Conservation (phyloP, 139 green algal species). For the Tetraselmis chui region DNA sequence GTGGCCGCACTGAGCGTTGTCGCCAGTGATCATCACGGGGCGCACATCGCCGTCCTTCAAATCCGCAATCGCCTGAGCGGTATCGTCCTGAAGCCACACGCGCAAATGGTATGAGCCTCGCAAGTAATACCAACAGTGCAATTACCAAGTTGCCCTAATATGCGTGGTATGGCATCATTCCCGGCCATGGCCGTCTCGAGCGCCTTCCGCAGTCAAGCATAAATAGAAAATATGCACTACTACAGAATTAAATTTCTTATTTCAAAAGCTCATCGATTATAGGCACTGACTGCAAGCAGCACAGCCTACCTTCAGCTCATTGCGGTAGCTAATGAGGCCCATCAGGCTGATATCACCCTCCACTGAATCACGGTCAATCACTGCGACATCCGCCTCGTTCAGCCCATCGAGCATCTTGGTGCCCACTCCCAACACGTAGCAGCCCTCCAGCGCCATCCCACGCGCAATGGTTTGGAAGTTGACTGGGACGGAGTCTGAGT, state of each 20-base stretch:
- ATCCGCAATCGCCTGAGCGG: neutral
- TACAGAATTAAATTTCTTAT: too few relatives aligned
- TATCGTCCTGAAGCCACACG: too few relatives aligned
- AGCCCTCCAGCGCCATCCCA: constrained; percentile 9
- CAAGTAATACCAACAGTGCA: too few relatives aligned
- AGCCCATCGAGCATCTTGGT: neutral
- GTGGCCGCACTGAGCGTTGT: constrained; percentile 11
- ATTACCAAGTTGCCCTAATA: too few relatives aligned
- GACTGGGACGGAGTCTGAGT: neutral
- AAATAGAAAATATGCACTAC: too few relatives aligned
- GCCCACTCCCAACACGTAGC: constrained; percentile 14
- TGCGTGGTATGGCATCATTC: too few relatives aligned
- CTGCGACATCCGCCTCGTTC: neutral
- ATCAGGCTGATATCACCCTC: constrained; percentile 7
- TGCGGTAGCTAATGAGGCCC: constrained; percentile 13
- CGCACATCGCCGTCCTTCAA: constrained; percentile 9
- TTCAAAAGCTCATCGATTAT: too few relatives aligned
- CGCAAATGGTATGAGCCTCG: too few relatives aligned
- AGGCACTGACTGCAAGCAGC: too few relatives aligned
- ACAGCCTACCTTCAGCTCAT: constrained; percentile 16
- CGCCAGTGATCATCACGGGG: constrained; percentile 18
- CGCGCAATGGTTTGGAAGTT: neutral
- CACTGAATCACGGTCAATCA: constrained; percentile 5
- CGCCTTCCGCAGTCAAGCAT: too few relatives aligned
- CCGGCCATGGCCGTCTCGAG: too few relatives aligned